Percentiles rank a stretch among this genome's conserved stretches.
phyloP scores from a whole-genome alignment of 306 rosid species.

The Ziziphus jujuba region DNA sequence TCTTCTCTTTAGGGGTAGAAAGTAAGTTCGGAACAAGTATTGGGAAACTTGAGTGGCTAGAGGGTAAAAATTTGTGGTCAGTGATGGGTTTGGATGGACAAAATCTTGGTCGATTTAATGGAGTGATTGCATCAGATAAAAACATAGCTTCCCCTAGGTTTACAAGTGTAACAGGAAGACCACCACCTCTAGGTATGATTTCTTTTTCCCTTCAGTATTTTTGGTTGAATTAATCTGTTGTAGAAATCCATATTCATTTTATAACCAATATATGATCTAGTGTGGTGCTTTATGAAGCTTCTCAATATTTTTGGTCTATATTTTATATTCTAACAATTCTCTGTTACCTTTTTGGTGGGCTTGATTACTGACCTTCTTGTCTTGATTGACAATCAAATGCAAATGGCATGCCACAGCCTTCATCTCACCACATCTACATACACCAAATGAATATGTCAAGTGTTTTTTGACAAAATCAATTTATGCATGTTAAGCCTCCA shows the following conservation, averaged over 20 bases:
- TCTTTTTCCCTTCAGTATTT: slow-evolving; percentile 9
- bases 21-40: slow-evolving; percentile 67
- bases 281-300: slow-evolving; percentile 8
- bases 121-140: slow-evolving; percentile 85
- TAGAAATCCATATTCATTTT: background rate
- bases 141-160: slow-evolving; percentile 66
- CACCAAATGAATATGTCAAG: background rate
- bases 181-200: slow-evolving; percentile 74
- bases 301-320: background rate
- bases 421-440: background rate
- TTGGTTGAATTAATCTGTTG: background rate
- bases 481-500: background rate
- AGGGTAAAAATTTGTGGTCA: slow-evolving; percentile 69
- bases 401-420: background rate
- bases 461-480: no score
- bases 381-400: background rate
- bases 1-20: slow-evolving; percentile 63
- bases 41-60: slow-evolving; percentile 75
- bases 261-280: background rate
- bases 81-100: slow-evolving; percentile 64
- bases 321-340: background rate
- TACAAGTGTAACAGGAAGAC: slow-evolving; percentile 57
- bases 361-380: background rate
- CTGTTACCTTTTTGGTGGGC: background rate
- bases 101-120: slow-evolving; percentile 76